Base-by-base conservation (phyloP, 805 yeast species). In the Yamadazyma olivae region DNA sequence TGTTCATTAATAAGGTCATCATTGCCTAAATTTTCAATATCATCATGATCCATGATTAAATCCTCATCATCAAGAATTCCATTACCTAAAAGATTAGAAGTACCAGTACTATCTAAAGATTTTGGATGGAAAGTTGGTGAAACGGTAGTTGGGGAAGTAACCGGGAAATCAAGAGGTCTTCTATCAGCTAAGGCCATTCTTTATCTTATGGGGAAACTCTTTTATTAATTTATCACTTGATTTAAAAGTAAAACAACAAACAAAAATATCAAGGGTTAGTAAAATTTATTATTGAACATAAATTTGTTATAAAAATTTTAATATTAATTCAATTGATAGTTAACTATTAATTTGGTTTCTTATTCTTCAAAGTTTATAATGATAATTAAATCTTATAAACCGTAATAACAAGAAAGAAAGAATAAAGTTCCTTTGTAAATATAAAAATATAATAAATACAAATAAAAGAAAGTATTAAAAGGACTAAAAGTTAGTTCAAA, bases 111-210 rank as follows among this genome's bases (percentile, higher is more conserved):
- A 27, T 26, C 26, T 41, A 54, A 51, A 22, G 59, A 43, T 32
- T 48, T 51, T 16, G 69, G 56, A 38, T 61, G 61, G 46, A 61
- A 67, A 15, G 71, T 57, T 6, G 73, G 73, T 5, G 70, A 57
- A 25, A 36, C 36, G 18, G 72, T 64, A 14, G 75, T 71, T 9
- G 72, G 57, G 14, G 76, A 68, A 30, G 73, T 56, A 17, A 68
- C 70, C 30, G 80, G 75, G 48, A 77, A 64, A 23, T 71, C 75
- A 35, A 76, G 67, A 18, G 83, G 83, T 69, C 82, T 75, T 66
- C 81, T 73, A 53, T 78, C 80, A 43, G 84, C 78, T 61, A 78
- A 68, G 39, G 84, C 84, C 84, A 78, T 78, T 30, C 27, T 54
- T n/a, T n/a, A n/a, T n/a, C n/a, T n/a, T n/a, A n/a, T 20, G 6